Evolutionary conservation across 176 grass and related monocot genomes (phyloP), one percentile per base, ranked within the genome.

Genomic region (Typha latifolia): DNA sequence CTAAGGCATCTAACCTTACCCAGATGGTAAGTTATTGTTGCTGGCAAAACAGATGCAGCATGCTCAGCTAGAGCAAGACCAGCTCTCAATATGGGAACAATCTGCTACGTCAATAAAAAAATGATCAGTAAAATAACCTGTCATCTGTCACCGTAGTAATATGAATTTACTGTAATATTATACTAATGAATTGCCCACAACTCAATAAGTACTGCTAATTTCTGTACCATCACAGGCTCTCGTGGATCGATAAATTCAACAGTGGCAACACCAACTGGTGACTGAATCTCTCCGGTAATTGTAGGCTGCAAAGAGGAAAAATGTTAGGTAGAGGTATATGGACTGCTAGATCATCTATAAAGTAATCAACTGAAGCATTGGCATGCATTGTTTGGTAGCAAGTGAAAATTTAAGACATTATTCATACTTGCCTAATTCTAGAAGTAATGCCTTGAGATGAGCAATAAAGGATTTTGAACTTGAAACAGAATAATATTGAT

Each of bases 71-170:
- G 81, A 6, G 74, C 81, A 62, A 91, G 81, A 72, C 88, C 88
- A 51, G 84, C 84, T 79, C 88, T 77, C 64, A 91, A 69, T 81
- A 87, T 87, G 15, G 88, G 88, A 66, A 91, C 66, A 55, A 91
- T 78, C 88, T 91, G 73, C 50, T 49, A 37, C 3, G 55, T 51
- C 18, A 68, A 71, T 10, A 26, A 26, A 2, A 26, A 26, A 26
- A 26, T 26, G 24, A 26, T 26, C 34, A 37, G 7, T 37, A 37
- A 37, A 37, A 37, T 37, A 37, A 5, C 6, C 4, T 37, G 34
- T 37, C 34, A 5, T 37, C 4, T 37, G 34, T 6, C 34, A 8
- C 34, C 34, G 6, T 37, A 37, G 7, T 37, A 37, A 37, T 6
- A 37, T 37, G 34, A 37, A 37, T 37, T 37, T 37, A 37, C 34